Evolutionary conservation across 495 filamentous ascomycete species (phyloP).

Genomic region (Aspergillus hancockii): DNA sequence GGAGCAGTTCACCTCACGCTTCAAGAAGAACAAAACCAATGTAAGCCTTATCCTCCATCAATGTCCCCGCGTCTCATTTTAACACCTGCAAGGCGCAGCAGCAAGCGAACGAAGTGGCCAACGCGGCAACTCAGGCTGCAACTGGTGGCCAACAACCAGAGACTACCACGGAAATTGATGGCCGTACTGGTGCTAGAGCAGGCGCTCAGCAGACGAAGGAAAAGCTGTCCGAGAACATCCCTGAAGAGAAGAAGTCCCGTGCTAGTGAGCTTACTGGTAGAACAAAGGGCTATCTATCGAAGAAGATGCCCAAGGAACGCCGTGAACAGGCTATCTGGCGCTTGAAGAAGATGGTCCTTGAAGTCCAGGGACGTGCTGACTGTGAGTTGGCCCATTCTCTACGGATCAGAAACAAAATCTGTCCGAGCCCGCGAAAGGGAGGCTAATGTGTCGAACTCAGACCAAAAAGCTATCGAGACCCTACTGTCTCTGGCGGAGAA

Average conservation of each 20-base stretch:
- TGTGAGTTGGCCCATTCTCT: conserved; percentile 51
- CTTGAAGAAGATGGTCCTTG: conserved; percentile 96
- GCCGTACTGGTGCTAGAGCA: conserved; percentile 46
- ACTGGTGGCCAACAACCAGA: conserved; percentile 46
- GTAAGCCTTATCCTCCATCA: conserved; percentile 26
- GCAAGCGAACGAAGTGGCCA: conserved; percentile 53
- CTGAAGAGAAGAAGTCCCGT: conserved; percentile 34
- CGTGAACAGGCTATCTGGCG: conserved; percentile 91
- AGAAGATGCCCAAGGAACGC: conserved; percentile 90
- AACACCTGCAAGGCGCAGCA: conserved; percentile 14
- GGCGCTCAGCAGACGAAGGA: conserved; percentile 53
- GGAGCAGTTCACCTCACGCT: conserved; percentile 66
- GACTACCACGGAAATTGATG: conserved; percentile 52
- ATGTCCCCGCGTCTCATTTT: conserved; percentile 2
- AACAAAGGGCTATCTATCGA: conserved; percentile 69
- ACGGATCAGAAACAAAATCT: not conserved
- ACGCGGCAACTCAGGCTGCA: conserved; percentile 56
- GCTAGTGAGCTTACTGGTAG: conserved; percentile 40
- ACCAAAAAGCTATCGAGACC: conserved; percentile 85
- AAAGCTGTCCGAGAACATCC: conserved; percentile 49
- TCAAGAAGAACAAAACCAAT: conserved; percentile 63
- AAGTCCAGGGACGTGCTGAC: conserved; percentile 90
- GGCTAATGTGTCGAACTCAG: conserved; percentile 30
- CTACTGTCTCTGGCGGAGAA: conserved; percentile 80
- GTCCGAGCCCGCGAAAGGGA: not conserved